Percentiles rank a stretch among this genome's conserved stretches.
Evolutionary conservation across 768 basidiomycete species (phyloP).

Genomic region (Rhodotorula sphaerocarpa): DNA sequence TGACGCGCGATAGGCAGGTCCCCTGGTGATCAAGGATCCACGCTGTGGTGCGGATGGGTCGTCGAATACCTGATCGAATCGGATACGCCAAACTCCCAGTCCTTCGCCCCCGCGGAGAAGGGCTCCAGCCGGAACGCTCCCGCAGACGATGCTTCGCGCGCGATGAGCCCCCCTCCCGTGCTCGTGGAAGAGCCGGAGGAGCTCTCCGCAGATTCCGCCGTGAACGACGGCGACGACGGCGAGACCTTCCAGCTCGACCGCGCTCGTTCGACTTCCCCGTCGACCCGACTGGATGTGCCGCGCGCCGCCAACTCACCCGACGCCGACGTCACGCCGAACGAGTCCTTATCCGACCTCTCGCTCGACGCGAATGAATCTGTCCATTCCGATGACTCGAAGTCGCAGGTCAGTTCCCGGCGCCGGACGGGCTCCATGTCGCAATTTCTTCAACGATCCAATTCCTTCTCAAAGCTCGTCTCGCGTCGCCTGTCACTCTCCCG

Average conservation of each 20-base stretch:
- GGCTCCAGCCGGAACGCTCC: neutral
- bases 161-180: neutral
- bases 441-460: neutral
- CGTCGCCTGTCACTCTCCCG: conserved; percentile 1
- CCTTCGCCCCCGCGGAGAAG: neutral
- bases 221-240: conserved; percentile 1
- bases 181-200: conserved; percentile 12
- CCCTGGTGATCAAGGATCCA: conserved; percentile 43
- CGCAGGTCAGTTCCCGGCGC: neutral
- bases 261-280: too few relatives aligned
- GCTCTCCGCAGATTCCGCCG: neutral
- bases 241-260: too few relatives aligned
- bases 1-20: conserved; percentile 42
- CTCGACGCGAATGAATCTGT: too few relatives aligned
- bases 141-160: neutral
- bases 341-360: too few relatives aligned
- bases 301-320: neutral
- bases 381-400: neutral
- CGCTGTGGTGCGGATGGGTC: conserved; percentile 48
- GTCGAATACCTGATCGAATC: conserved; percentile 40
- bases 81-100: conserved; percentile 8
- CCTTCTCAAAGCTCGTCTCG: neutral
- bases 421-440: conserved; percentile 4
- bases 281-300: too few relatives aligned
- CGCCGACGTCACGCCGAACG: too few relatives aligned